These are phyloP conservation scores for Penicillium palitans DNA, from an alignment of 2,329 filamentous ascomycete species.

Conservation along the genomic window DNA sequence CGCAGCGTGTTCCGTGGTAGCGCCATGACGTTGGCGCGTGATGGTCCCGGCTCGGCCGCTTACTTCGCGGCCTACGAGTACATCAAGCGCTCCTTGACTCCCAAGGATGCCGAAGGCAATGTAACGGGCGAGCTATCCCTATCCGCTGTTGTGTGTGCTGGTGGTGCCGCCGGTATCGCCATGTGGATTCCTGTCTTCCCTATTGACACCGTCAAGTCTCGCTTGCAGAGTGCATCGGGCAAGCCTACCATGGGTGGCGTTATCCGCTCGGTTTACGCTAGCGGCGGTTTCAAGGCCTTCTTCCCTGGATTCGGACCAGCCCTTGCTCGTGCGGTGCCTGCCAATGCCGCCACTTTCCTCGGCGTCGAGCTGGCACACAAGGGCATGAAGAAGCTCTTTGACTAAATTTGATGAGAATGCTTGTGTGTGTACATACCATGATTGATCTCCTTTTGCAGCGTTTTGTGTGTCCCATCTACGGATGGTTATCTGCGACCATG, in stretches of 20 bases:
- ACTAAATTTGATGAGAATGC: constrained; percentile 17
- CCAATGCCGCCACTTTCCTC: constrained; percentile 89
- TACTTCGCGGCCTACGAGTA: constrained; percentile 98
- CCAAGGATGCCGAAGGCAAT: constrained; percentile 73
- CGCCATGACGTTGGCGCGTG: constrained; percentile 86
- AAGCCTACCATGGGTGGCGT: constrained; percentile 78
- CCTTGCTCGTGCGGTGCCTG: constrained; percentile 86
- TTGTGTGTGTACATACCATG: constrained; percentile 11
- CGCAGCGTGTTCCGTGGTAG: constrained; percentile 90
- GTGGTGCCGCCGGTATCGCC: constrained; percentile 86
- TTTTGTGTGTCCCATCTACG: constrained; percentile 20
- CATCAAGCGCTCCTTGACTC: constrained; percentile 84
- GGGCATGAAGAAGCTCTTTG: constrained; percentile 51
- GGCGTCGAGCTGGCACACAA: constrained; percentile 54
- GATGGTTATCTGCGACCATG: constrained; percentile 13
- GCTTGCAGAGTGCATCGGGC: constrained; percentile 87
- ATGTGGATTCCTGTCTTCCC: constrained; percentile 99
- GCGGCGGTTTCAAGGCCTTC: constrained; percentile 84
- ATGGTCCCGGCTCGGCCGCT: constrained; percentile 87
- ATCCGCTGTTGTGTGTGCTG: constrained; percentile 78
- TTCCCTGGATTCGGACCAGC: constrained; percentile 96
- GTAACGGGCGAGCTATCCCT: constrained; percentile 76
- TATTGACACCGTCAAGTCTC: constrained; percentile 92
- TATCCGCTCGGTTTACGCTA: constrained; percentile 76
- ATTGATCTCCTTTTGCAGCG: constrained; percentile 13